These are phyloP conservation scores for Fraxinus anomala DNA, from an alignment of 257 asterid species.

Conservation along the genomic window DNA sequence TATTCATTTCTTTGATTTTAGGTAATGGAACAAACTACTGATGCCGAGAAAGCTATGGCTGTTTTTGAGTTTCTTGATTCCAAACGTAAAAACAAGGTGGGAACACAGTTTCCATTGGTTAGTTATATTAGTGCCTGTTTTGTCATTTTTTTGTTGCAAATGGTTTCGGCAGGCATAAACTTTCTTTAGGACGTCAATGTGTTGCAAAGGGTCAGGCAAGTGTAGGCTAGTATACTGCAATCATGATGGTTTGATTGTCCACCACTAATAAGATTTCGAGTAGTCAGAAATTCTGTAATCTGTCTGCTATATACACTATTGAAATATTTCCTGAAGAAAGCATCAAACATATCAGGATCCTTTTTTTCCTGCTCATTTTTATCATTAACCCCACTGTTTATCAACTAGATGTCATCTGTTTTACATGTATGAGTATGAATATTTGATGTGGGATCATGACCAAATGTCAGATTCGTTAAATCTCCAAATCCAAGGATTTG, in stretches of 20 bases:
- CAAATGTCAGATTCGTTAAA: not conserved
- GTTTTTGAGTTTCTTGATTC: slow-evolving; percentile 88
- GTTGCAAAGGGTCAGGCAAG: slow-evolving; percentile 2
- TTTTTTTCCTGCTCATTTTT: slow-evolving; percentile 15
- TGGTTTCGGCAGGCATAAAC: slow-evolving; percentile 6
- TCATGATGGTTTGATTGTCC: slow-evolving; percentile 18
- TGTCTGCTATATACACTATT: not conserved
- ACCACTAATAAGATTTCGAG: not conserved
- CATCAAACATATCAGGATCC: not conserved
- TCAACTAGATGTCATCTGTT: slow-evolving; percentile 12
- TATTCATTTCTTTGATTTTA: slow-evolving; percentile 38
- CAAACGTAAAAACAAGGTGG: slow-evolving; percentile 97
- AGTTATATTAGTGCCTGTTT: slow-evolving; percentile 12
- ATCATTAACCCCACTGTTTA: slow-evolving; percentile 8
- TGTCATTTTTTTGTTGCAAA: not conserved
- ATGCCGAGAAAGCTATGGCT: slow-evolving; percentile 84
- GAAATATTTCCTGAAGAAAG: slow-evolving; percentile 7
- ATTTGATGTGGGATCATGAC: not conserved
- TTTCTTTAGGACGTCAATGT: not conserved
- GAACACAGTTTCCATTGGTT: slow-evolving; percentile 20
- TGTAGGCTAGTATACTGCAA: slow-evolving; percentile 13
- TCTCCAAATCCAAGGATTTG: slow-evolving; percentile 1
- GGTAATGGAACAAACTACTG: slow-evolving; percentile 95
- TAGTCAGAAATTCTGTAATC: slow-evolving; percentile 20
- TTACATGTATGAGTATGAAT: slow-evolving; percentile 6